A percentile compares a stretch with the other conserved stretches of the same genome.
These are phyloP conservation scores for Lachnellula hyalina DNA, from an alignment of 2,329 filamentous ascomycete genomes.

Conservation along the genomic window DNA sequence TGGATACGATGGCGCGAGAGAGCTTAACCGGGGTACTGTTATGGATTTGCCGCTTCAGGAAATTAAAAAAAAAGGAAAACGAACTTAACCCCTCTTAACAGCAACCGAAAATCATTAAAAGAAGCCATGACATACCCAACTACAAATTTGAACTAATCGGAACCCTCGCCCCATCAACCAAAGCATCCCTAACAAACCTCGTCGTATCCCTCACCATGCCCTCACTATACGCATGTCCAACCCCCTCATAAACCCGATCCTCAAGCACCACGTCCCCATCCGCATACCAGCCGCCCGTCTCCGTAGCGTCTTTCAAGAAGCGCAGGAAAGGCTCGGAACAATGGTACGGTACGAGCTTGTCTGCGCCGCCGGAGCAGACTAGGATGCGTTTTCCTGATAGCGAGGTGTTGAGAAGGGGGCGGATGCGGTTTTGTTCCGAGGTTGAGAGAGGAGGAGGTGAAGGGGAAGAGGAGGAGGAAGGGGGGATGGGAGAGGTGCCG, in stretches of 20 bases:
- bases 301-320: constrained; percentile 52
- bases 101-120: too few species aligned
- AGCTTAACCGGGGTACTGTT: too few species aligned
- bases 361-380: constrained; percentile 58
- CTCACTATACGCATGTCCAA: constrained; percentile 63
- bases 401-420: constrained; percentile 41
- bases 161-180: constrained; percentile 6
- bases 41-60: too few species aligned
- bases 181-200: constrained; percentile 49
- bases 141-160: constrained; percentile 19
- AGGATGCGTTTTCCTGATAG: constrained; percentile 60
- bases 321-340: constrained; percentile 55
- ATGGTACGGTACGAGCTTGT: constrained; percentile 67
- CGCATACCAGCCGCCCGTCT: constrained; percentile 43
- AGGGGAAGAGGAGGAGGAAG: constrained; percentile 15
- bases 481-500: constrained; percentile 36
- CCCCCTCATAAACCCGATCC: constrained; percentile 62
- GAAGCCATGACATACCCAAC: not conserved
- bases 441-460: constrained; percentile 27
- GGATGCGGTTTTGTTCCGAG: constrained; percentile 29
- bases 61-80: too few species aligned
- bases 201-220: constrained; percentile 64
- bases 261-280: constrained; percentile 53
- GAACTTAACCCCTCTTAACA: too few species aligned
- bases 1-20: too few species aligned